These are phyloP conservation scores for Ceratocystis cacaofunesta DNA, from an alignment of 2,329 filamentous ascomycete species.

Conservation along the genomic window DNA sequence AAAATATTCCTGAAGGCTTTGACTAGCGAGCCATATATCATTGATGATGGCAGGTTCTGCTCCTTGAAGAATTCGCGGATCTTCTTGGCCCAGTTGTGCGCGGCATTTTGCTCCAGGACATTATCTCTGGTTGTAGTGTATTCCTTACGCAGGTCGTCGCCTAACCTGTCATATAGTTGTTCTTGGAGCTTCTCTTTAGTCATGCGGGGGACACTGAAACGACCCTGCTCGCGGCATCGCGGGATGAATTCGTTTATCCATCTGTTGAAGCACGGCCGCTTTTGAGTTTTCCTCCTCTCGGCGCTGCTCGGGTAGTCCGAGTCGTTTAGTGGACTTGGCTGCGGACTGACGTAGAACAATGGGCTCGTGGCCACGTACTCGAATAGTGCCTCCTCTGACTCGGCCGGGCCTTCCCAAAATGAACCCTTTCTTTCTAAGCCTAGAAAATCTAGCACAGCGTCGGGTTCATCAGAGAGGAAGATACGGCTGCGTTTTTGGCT, in stretches of 20 bases:
- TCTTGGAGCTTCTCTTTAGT: conserved; percentile 16
- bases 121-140: conserved; percentile 31
- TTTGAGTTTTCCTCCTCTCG: conserved; percentile 44
- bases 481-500: conserved; percentile 44
- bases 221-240: conserved; percentile 28
- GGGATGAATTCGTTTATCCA: conserved; percentile 54
- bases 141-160: conserved; percentile 20
- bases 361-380: conserved; percentile 20
- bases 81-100: conserved; percentile 29
- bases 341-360: conserved; percentile 36
- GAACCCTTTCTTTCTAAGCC: conserved; percentile 34
- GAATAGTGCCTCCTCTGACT: conserved; percentile 22
- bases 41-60: conserved; percentile 20
- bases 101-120: conserved; percentile 30
- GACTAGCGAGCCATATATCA: conserved; percentile 20
- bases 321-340: conserved; percentile 20
- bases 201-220: conserved; percentile 22
- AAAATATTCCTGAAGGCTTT: conserved; percentile 37
- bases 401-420: conserved; percentile 42
- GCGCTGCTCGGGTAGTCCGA: conserved; percentile 33
- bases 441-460: conserved; percentile 44
- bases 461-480: conserved; percentile 43
- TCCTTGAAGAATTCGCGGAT: conserved; percentile 28
- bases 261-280: conserved; percentile 39
- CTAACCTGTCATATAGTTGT: background rate